These are phyloP conservation scores for Brettanomyces custersianus DNA, from an alignment of 805 yeast genomes.

Conservation along the genomic window DNA sequence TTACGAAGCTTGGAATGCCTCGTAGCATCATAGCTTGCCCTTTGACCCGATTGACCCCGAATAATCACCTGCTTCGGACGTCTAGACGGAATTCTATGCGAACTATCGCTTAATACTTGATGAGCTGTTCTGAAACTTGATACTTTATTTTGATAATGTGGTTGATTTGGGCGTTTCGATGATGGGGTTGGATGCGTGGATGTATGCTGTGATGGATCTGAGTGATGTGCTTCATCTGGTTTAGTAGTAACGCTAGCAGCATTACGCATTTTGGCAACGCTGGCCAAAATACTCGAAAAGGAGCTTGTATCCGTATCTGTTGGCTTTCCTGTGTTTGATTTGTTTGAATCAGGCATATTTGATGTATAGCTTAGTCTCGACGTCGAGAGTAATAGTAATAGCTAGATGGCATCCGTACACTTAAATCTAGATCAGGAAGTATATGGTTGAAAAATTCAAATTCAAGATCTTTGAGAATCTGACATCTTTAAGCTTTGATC, in stretches of 20 bases:
- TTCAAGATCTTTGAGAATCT: too few species aligned
- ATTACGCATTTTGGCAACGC: slow-evolving; percentile 54
- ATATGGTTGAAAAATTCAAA: too few species aligned
- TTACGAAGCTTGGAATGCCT: slow-evolving; percentile 12
- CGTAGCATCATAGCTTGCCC: slow-evolving; percentile 8
- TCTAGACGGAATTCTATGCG: background rate
- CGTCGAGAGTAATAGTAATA: too few species aligned
- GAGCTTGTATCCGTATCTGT: slow-evolving; percentile 38
- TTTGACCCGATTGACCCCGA: slow-evolving; percentile 8
- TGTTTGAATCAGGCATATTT: too few species aligned
- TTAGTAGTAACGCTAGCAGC: slow-evolving; percentile 11
- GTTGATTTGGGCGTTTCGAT: too few species aligned
- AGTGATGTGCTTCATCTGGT: background rate
- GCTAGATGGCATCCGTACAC: too few species aligned
- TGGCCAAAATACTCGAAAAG: slow-evolving; percentile 61
- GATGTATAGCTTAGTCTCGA: too few species aligned
- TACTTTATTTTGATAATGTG: background rate
- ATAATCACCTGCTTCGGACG: slow-evolving; percentile 10
- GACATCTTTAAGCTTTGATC: too few species aligned
- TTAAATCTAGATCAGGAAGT: too few species aligned
- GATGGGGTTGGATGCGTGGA: background rate
- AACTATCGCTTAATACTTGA: background rate
- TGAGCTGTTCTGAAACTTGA: background rate
- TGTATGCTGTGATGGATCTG: background rate
- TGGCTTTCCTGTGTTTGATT: too few species aligned